A percentile compares a stretch with the other conserved stretches of the same genome.
phyloP scores from a whole-genome alignment of 495 filamentous ascomycete genomes.

The Xylaria palmicola region DNA sequence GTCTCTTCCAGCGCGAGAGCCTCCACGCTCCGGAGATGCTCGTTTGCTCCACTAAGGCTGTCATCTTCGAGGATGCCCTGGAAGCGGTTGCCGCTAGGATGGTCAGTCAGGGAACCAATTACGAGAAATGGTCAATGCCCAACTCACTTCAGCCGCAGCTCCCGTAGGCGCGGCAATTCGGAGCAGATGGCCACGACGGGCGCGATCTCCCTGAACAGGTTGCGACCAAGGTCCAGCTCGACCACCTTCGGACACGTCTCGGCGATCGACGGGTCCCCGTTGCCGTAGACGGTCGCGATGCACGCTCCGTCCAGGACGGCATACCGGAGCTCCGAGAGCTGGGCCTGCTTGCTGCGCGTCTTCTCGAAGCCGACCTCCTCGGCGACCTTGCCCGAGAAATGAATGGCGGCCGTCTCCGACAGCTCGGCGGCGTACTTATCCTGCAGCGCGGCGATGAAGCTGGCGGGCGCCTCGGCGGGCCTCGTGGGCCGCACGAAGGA shows the following conservation, averaged over 20 bases:
- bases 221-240: conserved; percentile 85
- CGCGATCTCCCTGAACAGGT: conserved; percentile 66
- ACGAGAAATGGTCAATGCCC: not conserved
- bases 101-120: conserved; percentile 6
- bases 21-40: conserved; percentile 56
- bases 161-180: conserved; percentile 59
- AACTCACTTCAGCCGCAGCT: conserved; percentile 69
- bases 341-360: conserved; percentile 73
- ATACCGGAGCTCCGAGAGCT: conserved; percentile 72
- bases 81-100: conserved; percentile 74
- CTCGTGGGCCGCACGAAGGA: conserved; percentile 85
- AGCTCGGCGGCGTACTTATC: conserved; percentile 75
- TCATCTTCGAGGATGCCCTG: conserved; percentile 38
- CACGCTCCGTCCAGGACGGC: conserved; percentile 76
- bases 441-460: conserved; percentile 76
- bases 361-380: conserved; percentile 97
- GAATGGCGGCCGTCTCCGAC: conserved; percentile 50
- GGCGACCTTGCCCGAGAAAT: conserved; percentile 79
- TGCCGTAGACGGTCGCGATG: conserved; percentile 46
- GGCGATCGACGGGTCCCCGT: conserved; percentile 38
- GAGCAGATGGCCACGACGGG: conserved; percentile 69
- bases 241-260: conserved; percentile 62
- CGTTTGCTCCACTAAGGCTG: conserved; percentile 30
- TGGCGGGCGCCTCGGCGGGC: conserved; percentile 60
- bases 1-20: conserved; percentile 72